Evolutionary conservation across 371 early-diverging fungal species (phyloP).

Genomic region (Apophysomyces variabilis): DNA sequence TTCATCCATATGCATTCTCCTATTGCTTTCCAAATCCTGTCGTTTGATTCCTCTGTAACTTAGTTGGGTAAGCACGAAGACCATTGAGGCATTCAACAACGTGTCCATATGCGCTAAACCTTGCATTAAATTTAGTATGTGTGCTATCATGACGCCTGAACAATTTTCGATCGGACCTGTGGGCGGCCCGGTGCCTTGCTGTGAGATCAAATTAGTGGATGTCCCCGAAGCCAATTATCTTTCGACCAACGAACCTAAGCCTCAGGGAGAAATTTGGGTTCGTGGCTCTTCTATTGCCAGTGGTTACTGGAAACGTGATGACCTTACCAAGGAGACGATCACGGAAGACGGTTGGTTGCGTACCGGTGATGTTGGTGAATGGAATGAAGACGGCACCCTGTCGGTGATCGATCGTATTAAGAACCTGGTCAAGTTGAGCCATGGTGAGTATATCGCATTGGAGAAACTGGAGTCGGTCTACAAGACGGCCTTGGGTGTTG

Average conservation of each 20-base stretch:
- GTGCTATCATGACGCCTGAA: conserved; percentile 57
- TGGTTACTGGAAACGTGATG: conserved; percentile 82
- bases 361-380: conserved; percentile 92
- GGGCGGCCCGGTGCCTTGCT: conserved; percentile 76
- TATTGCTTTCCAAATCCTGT: neutral
- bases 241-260: conserved; percentile 62
- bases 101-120: too few species aligned
- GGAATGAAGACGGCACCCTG: conserved; percentile 71
- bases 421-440: conserved; percentile 81
- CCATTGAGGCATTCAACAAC: too few species aligned
- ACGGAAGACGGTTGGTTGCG: conserved; percentile 90
- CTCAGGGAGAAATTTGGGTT: conserved; percentile 88
- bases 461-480: conserved; percentile 96
- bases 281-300: conserved; percentile 81
- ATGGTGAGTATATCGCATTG: conserved; percentile 93
- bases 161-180: conserved; percentile 59
- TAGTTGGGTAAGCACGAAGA: neutral
- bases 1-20: neutral
- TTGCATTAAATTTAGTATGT: conserved; percentile 35
- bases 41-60: neutral
- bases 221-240: conserved; percentile 75
- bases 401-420: conserved; percentile 87
- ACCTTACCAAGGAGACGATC: conserved; percentile 76
- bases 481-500: conserved; percentile 71
- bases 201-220: conserved; percentile 84